A percentile compares a stretch with the other conserved stretches of the same genome.
These are phyloP conservation scores for Pachyrhizus erosus DNA, from an alignment of 306 rosid species.

Conservation along the genomic window DNA sequence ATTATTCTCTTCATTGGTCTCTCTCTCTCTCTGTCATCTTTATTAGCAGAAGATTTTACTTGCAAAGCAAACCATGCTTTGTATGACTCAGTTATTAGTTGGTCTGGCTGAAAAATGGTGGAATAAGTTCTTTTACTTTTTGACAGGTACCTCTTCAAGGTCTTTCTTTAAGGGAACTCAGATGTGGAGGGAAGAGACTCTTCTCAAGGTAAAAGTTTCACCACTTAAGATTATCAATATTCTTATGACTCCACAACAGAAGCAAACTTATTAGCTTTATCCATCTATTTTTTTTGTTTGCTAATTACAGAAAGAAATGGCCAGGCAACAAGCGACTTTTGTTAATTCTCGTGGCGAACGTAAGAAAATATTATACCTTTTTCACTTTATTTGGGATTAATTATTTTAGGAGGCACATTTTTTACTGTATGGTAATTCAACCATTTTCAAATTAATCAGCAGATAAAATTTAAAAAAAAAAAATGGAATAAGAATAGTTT, in stretches of 20 bases:
- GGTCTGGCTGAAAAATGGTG: not conserved
- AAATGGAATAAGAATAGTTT: not conserved
- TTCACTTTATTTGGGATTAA: not conserved
- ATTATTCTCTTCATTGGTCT: conserved; percentile 84
- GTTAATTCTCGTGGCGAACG: conserved; percentile 76
- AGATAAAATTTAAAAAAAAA: not conserved
- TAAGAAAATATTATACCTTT: conserved; percentile 45
- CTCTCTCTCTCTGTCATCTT: not conserved
- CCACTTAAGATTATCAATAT: not conserved
- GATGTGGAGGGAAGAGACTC: conserved; percentile 94
- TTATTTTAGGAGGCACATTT: not conserved
- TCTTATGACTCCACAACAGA: not conserved
- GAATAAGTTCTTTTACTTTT: not conserved
- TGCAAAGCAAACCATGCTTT: not conserved
- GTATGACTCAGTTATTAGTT: not conserved
- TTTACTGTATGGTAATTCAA: not conserved
- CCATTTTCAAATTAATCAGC: conserved; percentile 12
- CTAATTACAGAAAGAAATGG: conserved; percentile 67
- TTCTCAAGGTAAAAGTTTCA: conserved; percentile 55
- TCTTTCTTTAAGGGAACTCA: conserved; percentile 70
- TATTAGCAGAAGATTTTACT: not conserved
- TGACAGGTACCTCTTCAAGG: conserved; percentile 85
- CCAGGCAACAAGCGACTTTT: conserved; percentile 43
- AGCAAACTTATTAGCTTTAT: not conserved
- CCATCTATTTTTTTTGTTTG: not conserved